phyloP scores from a whole-genome alignment of 352 stramenopile genomes.

The Globisporangium echinulatum region DNA sequence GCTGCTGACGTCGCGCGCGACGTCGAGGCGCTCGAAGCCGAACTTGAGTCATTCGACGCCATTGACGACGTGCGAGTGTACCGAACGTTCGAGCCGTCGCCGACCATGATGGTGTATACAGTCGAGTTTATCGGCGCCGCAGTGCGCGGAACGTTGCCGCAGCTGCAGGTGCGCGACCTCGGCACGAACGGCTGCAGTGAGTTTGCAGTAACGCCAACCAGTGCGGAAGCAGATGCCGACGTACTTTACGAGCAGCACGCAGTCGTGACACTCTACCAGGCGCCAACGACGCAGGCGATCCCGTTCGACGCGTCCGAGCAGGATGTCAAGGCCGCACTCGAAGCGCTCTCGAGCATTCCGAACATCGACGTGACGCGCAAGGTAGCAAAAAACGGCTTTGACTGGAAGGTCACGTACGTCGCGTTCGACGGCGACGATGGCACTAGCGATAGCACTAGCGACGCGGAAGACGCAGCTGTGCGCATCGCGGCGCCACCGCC shows the following conservation, averaged over 20 bases:
- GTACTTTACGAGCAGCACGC: slow-evolving; percentile 44
- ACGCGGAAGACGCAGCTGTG: too few species aligned
- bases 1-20: slow-evolving; percentile 33
- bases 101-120: slow-evolving; percentile 79
- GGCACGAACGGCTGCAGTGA: slow-evolving; percentile 90
- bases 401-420: slow-evolving; percentile 91
- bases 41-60: slow-evolving; percentile 51
- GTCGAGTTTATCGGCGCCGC: slow-evolving; percentile 89
- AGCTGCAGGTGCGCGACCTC: slow-evolving; percentile 83
- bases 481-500: background rate
- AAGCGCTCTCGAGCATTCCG: slow-evolving; percentile 82
- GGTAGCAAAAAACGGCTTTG: slow-evolving; percentile 82
- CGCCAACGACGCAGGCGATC: slow-evolving; percentile 87
- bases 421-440: slow-evolving; percentile 45
- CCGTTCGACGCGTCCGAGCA: slow-evolving; percentile 84
- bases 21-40: slow-evolving; percentile 44
- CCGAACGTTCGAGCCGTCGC: slow-evolving; percentile 31
- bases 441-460: too few species aligned
- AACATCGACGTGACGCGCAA: slow-evolving; percentile 85
- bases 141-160: slow-evolving; percentile 87
- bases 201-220: slow-evolving; percentile 31
- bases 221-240: slow-evolving; percentile 1
- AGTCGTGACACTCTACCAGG: slow-evolving; percentile 84
- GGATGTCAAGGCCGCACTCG: slow-evolving; percentile 91
- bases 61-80: slow-evolving; percentile 77